Conservation (phyloP, 106 monocot species). For the Gastrodia elata region DNA sequence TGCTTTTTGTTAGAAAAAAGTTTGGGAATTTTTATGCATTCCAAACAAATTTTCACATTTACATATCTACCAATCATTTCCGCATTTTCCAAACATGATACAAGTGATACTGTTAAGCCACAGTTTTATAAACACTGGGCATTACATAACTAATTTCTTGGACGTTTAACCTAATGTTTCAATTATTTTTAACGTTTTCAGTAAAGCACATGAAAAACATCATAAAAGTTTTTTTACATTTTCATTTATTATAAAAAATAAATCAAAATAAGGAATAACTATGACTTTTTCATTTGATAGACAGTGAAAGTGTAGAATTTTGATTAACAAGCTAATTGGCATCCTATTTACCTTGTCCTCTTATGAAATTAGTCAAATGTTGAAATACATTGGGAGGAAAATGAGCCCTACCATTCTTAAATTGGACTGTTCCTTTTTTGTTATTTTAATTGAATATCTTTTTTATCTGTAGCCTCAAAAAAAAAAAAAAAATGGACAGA, state of each 20-base stretch:
- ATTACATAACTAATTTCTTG: no score
- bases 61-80: no score
- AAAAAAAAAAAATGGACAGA: background rate
- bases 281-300: slow-evolving; percentile 1
- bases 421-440: background rate
- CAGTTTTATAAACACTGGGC: no score
- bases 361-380: background rate
- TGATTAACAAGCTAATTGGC: background rate
- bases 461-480: background rate
- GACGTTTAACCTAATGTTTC: background rate
- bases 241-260: no score
- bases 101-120: no score
- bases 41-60: no score
- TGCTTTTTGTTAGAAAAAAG: no score
- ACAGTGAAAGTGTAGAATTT: background rate
- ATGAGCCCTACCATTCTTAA: background rate
- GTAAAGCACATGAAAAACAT: background rate
- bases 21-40: no score
- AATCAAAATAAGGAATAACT: background rate
- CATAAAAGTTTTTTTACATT: no score
- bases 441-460: background rate
- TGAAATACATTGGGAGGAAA: background rate
- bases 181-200: no score
- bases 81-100: no score
- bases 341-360: background rate